These are phyloP conservation scores for Paracamarosporium sp. DNA, from an alignment of 2,329 filamentous ascomycete species.

Conservation along the genomic window DNA sequence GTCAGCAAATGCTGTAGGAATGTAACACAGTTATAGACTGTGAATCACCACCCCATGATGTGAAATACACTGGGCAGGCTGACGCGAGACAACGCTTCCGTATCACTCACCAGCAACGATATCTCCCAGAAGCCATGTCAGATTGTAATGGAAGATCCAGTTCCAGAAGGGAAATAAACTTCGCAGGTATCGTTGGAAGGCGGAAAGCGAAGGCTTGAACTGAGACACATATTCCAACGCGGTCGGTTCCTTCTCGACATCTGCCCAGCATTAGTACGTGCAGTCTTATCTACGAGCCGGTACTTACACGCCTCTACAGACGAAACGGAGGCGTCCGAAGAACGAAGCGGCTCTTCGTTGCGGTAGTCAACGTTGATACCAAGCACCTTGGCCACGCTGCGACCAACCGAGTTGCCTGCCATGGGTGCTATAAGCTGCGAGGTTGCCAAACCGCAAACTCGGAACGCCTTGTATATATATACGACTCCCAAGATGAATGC, in stretches of 20 bases:
- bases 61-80: not conserved
- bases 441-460: not conserved
- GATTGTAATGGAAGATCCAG: conserved; percentile 90
- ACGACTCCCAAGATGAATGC: not conserved
- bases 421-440: conserved; percentile 14
- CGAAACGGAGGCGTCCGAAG: conserved; percentile 69
- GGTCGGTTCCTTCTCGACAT: conserved; percentile 82
- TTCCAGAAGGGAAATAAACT: conserved; percentile 86
- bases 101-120: conserved; percentile 75
- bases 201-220: conserved; percentile 64
- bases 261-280: conserved; percentile 63
- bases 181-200: conserved; percentile 66
- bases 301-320: conserved; percentile 59
- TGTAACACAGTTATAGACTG: too few relatives aligned
- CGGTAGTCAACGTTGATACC: conserved; percentile 81
- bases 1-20: not conserved
- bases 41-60: too few relatives aligned
- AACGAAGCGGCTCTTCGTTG: conserved; percentile 60
- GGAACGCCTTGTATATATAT: conserved; percentile 24
- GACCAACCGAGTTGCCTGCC: conserved; percentile 17
- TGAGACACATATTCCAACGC: conserved; percentile 73
- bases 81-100: too few relatives aligned
- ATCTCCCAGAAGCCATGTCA: conserved; percentile 88
- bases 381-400: conserved; percentile 72
- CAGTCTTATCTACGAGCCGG: not conserved